Evolutionary conservation across 306 rosid genomes (phyloP).

Genomic region (Abrus pulchellus): DNA sequence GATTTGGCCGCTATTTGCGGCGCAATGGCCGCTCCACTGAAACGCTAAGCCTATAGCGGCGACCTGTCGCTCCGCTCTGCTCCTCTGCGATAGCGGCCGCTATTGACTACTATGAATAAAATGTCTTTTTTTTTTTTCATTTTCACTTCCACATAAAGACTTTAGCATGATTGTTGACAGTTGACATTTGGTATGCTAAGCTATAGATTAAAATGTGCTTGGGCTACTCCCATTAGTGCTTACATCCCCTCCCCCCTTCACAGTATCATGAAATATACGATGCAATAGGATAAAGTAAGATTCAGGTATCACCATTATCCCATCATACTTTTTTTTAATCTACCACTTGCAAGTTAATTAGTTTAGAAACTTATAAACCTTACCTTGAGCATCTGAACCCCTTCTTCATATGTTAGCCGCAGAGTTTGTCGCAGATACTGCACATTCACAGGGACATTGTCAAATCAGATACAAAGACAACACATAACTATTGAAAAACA

Average conservation of each 20-base stretch:
- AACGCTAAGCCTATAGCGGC: too few species aligned
- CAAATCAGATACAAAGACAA: constrained; percentile 42
- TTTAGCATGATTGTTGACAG: neutral
- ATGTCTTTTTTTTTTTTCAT: too few species aligned
- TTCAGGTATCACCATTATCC: constrained; percentile 26
- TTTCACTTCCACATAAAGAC: neutral
- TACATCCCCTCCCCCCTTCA: neutral
- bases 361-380: constrained; percentile 27
- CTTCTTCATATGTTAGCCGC: constrained; percentile 90
- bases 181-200: neutral
- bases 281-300: neutral
- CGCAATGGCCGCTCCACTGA: too few species aligned
- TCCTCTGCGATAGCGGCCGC: too few species aligned
- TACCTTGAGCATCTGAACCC: constrained; percentile 95
- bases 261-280: neutral
- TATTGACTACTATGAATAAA: too few species aligned
- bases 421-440: constrained; percentile 87
- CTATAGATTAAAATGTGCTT: constrained; percentile 1
- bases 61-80: too few species aligned
- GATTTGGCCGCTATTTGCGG: too few species aligned
- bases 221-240: neutral
- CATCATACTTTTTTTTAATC: neutral
- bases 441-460: constrained; percentile 45
- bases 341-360: neutral
- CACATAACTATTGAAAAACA: constrained; percentile 6